Conservation (phyloP, 139 green algal species). For the Pleodorina starrii region DNA sequence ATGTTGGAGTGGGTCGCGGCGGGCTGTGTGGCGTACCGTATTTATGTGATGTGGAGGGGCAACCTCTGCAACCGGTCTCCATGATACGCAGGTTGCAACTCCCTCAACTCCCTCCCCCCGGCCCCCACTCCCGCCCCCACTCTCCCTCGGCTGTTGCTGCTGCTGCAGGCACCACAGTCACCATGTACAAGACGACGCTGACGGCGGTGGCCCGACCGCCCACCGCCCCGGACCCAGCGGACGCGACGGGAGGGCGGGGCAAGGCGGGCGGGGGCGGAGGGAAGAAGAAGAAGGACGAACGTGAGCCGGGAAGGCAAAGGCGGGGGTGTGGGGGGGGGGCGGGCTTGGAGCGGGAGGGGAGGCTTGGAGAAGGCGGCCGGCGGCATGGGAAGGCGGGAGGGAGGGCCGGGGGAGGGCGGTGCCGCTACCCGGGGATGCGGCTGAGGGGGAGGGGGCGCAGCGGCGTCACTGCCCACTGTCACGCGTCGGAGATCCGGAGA, state of each 20-base stretch:
- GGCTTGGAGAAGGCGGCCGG: neutral
- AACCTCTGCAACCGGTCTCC: too few species aligned
- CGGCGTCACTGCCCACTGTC: too few species aligned
- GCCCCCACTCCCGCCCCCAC: too few species aligned
- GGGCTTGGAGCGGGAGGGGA: neutral
- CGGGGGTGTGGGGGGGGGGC: neutral
- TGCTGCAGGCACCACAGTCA: neutral
- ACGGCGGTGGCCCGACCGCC: neutral
- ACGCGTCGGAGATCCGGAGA: too few species aligned
- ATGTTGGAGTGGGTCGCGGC: too few species aligned
- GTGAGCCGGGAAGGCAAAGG: neutral
- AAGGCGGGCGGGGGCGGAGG: neutral
- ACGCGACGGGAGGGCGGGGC: neutral
- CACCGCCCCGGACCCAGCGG: neutral
- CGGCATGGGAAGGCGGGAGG: too few species aligned
- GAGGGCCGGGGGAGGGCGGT: too few species aligned
- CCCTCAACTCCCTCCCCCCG: neutral
- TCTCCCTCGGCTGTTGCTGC: too few species aligned
- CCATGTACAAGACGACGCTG: neutral
- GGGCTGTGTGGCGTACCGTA: too few species aligned
- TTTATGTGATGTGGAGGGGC: too few species aligned
- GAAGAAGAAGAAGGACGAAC: conserved; percentile 42
- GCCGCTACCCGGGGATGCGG: too few species aligned
- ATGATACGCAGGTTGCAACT: too few species aligned
- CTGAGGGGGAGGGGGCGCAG: neutral